These are phyloP conservation scores for Aspergillus bertholletiae DNA, from an alignment of 495 filamentous ascomycete species.

Conservation along the genomic window DNA sequence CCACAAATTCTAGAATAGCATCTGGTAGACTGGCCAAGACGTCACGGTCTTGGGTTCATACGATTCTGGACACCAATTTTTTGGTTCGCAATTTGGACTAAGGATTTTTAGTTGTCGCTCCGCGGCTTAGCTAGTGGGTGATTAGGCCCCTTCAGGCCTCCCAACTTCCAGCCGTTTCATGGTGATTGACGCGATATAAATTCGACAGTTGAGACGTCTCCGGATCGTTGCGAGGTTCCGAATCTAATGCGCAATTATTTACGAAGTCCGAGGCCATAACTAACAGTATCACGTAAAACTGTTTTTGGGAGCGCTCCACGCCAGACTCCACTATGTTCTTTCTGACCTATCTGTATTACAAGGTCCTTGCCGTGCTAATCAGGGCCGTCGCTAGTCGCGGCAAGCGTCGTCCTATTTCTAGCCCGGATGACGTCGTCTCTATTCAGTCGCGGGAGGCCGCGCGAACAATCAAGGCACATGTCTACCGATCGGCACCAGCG, in stretches of 20 bases:
- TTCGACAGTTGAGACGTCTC: not conserved
- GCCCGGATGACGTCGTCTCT: constrained; percentile 32
- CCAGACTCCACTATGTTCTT: constrained; percentile 17
- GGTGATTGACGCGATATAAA: too few species aligned
- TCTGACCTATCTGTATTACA: constrained; percentile 23
- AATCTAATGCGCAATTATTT: not conserved
- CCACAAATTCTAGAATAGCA: too few species aligned
- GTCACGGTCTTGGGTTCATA: too few species aligned
- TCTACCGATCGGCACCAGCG: constrained; percentile 33
- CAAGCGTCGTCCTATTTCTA: constrained; percentile 7
- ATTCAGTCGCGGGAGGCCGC: constrained; percentile 40
- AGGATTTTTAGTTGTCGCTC: too few species aligned
- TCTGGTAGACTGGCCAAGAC: too few species aligned
- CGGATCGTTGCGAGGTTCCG: not conserved
- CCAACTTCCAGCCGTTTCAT: too few species aligned
- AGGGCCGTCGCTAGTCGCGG: constrained; percentile 7
- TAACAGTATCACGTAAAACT: not conserved
- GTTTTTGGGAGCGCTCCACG: not conserved
- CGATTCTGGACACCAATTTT: too few species aligned
- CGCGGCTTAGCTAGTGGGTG: not conserved
- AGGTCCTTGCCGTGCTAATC: constrained; percentile 21
- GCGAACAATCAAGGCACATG: constrained; percentile 42
- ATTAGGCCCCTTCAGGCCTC: not conserved
- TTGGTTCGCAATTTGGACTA: too few species aligned
- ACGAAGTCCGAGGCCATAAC: too few species aligned